Evolutionary conservation across 1,284 basidiomycete genomes (phyloP).

Genomic region (Schizopora paradoxa): DNA sequence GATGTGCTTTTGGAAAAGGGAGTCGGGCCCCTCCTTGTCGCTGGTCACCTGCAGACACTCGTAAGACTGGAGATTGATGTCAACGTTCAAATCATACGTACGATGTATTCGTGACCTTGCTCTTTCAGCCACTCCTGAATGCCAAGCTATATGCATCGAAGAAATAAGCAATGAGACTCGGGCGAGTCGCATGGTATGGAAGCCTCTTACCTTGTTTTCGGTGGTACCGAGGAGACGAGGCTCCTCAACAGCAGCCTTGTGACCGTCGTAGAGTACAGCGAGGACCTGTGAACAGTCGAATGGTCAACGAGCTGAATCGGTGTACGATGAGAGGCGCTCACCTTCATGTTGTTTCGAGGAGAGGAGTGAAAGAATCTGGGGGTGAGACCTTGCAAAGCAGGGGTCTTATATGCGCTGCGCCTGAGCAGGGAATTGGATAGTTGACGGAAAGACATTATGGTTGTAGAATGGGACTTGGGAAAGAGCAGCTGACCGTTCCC

Average conservation of each 20-base stretch:
- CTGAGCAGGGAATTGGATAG: constrained; percentile 12
- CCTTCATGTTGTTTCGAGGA: constrained; percentile 23
- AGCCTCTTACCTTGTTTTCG: constrained; percentile 68
- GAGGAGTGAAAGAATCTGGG: constrained; percentile 19
- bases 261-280: constrained; percentile 77
- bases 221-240: constrained; percentile 84
- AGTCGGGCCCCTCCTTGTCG: constrained; percentile 85
- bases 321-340: constrained; percentile 6
- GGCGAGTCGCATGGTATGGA: background rate
- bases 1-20: constrained; percentile 85
- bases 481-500: constrained; percentile 11
- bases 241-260: constrained; percentile 71
- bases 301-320: background rate
- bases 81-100: constrained; percentile 28
- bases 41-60: constrained; percentile 58
- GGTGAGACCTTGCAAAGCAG: constrained; percentile 12
- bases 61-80: constrained; percentile 7
- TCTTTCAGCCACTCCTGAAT: constrained; percentile 67
- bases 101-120: constrained; percentile 74
- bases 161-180: background rate
- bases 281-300: constrained; percentile 51
- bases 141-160: constrained; percentile 49
- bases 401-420: constrained; percentile 16
- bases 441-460: constrained; percentile 15
- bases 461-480: background rate